phyloP scores from a whole-genome alignment of 106 monocot genomes.

The Phalaenopsis aphrodite region DNA sequence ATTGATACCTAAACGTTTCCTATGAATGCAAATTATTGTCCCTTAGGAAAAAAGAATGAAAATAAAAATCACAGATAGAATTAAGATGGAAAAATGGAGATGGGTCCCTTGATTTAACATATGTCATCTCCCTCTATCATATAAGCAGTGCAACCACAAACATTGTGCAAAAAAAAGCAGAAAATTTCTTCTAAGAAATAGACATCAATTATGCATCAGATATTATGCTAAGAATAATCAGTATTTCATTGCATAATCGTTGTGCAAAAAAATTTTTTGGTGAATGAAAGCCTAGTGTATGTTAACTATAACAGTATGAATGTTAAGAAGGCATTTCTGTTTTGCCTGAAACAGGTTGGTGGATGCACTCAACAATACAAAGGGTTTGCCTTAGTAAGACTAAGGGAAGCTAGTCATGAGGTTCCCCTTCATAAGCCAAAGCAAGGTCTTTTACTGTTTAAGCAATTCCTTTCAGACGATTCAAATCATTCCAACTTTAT shows the following conservation, averaged over 20 bases:
- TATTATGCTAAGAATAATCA: too few species aligned
- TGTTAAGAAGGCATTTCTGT: too few species aligned
- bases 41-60: neutral
- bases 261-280: too few species aligned
- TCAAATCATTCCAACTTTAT: too few species aligned
- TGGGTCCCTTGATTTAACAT: conserved; percentile 65
- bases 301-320: too few species aligned
- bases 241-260: too few species aligned
- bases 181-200: too few species aligned
- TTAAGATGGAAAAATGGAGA: conserved; percentile 75
- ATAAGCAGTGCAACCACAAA: conserved; percentile 51
- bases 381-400: conserved; percentile 71
- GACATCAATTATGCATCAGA: too few species aligned
- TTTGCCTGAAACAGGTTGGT: conserved; percentile 52
- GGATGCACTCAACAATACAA: conserved; percentile 91
- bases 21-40: neutral
- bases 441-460: conserved; percentile 54
- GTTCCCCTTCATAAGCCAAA: conserved; percentile 80
- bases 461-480: conserved; percentile 56
- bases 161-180: too few species aligned
- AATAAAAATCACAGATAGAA: conserved; percentile 43
- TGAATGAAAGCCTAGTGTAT: too few species aligned
- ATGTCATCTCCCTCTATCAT: conserved; percentile 62
- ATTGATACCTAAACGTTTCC: neutral
- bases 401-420: conserved; percentile 93